Percentiles rank a stretch among this genome's conserved stretches.
Conservation (phyloP, 179 eudicot genomes). For the Nepenthes alata region DNA sequence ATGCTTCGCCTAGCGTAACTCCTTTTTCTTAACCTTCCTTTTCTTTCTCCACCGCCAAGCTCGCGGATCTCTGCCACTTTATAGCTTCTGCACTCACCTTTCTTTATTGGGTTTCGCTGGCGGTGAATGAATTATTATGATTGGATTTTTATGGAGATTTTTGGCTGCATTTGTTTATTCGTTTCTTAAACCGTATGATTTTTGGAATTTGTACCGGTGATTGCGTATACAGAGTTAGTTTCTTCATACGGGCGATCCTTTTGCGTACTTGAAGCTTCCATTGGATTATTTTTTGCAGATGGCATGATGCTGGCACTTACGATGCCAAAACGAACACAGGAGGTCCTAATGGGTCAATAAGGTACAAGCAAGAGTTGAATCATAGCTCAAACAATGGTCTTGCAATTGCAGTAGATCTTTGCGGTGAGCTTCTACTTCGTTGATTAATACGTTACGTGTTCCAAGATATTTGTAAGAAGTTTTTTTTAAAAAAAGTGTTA, state of each 20-base stretch:
- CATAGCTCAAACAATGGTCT: constrained; percentile 57
- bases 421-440: constrained; percentile 33
- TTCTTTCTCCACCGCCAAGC: background rate
- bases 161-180: too few relatives aligned
- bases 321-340: constrained; percentile 65
- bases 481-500: too few relatives aligned
- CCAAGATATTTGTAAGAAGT: too few relatives aligned
- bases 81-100: too few relatives aligned
- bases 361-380: constrained; percentile 41
- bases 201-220: too few relatives aligned
- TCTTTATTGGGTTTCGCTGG: too few relatives aligned
- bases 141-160: too few relatives aligned
- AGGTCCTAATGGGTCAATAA: constrained; percentile 83
- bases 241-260: too few relatives aligned
- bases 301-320: constrained; percentile 95
- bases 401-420: constrained; percentile 55
- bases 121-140: too few relatives aligned
- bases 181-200: too few relatives aligned
- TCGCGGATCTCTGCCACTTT: too few relatives aligned
- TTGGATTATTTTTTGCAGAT: constrained; percentile 25
- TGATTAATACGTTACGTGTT: background rate
- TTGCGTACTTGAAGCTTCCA: background rate
- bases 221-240: too few relatives aligned
- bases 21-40: background rate
- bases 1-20: constrained; percentile 86